phyloP scores from a whole-genome alignment of 371 early-diverging fungal species.

The Actinomortierella ambigua region DNA sequence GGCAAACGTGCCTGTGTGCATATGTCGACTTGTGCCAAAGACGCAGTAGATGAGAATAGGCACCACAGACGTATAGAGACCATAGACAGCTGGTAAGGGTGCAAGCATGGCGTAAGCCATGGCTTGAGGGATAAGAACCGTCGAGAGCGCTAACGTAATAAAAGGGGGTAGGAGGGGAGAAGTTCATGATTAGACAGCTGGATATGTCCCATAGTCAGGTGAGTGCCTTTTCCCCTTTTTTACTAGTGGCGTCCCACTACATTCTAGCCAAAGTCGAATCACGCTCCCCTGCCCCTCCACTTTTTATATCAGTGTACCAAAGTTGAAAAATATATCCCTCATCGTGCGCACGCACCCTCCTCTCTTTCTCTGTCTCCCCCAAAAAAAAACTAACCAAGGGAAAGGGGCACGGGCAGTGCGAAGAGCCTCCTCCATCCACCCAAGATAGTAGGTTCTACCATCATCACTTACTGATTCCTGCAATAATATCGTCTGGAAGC shows the following conservation, averaged over 20 bases:
- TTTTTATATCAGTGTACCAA: too few species aligned
- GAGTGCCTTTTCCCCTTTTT: too few species aligned
- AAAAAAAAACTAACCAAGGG: too few species aligned
- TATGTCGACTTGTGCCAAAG: constrained; percentile 51
- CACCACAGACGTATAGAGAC: constrained; percentile 56
- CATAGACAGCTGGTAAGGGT: constrained; percentile 55
- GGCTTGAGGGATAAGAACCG: constrained; percentile 58
- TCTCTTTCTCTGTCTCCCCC: too few species aligned
- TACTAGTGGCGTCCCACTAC: too few species aligned
- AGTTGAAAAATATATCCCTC: too few species aligned
- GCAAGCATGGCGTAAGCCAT: constrained; percentile 65
- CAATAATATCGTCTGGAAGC: constrained; percentile 46
- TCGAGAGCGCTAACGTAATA: constrained; percentile 47
- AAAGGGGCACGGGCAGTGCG: too few species aligned
- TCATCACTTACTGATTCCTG: constrained; percentile 48
- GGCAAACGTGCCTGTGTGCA: constrained; percentile 55
- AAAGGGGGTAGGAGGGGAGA: not conserved
- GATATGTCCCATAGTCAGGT: too few species aligned
- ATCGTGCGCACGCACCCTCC: too few species aligned
- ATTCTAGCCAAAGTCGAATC: too few species aligned
- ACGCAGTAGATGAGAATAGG: constrained; percentile 53
- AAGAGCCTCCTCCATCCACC: too few species aligned
- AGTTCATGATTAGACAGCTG: not conserved
- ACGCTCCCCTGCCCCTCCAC: too few species aligned
- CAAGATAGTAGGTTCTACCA: not conserved